Evolutionary conservation across 768 basidiomycete species (phyloP).

Genomic region (Panellus pusillus): DNA sequence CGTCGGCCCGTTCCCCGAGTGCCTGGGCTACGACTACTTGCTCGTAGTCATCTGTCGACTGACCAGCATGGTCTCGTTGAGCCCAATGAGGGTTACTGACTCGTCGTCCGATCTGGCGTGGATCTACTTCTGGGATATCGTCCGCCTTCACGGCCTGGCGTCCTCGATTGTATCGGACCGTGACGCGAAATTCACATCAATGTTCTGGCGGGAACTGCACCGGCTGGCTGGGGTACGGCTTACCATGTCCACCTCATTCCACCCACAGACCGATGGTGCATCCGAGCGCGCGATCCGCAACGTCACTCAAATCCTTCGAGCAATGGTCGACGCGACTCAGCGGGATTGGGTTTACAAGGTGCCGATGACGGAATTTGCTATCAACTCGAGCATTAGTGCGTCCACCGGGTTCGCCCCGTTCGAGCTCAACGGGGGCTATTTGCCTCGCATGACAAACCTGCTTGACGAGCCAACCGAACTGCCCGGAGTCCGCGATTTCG

Average conservation of each 20-base stretch:
- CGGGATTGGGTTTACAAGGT: slow-evolving; percentile 32
- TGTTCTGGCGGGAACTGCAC: slow-evolving; percentile 15
- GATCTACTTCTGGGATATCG: slow-evolving; percentile 12
- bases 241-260: slow-evolving; percentile 27
- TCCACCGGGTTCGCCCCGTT: slow-evolving; percentile 36
- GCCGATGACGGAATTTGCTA: slow-evolving; percentile 38
- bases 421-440: slow-evolving; percentile 25
- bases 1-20: slow-evolving; percentile 29
- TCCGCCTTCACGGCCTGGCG: slow-evolving; percentile 19
- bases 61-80: slow-evolving; percentile 1
- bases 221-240: slow-evolving; percentile 29
- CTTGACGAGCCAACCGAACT: not conserved
- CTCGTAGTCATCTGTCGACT: not conserved
- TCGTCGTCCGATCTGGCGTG: slow-evolving; percentile 3
- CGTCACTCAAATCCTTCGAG: slow-evolving; percentile 32
- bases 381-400: slow-evolving; percentile 29
- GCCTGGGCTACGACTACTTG: slow-evolving; percentile 22
- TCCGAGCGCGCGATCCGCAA: slow-evolving; percentile 27
- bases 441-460: not conserved
- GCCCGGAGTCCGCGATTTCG: slow-evolving; percentile 30
- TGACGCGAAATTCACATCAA: slow-evolving; percentile 26
- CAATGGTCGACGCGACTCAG: slow-evolving; percentile 26
- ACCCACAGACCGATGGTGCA: slow-evolving; percentile 35
- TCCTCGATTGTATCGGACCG: slow-evolving; percentile 25
- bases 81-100: not conserved